Conservation (phyloP, 2,329 filamentous ascomycete species). For the Westerdykella ornata region DNA sequence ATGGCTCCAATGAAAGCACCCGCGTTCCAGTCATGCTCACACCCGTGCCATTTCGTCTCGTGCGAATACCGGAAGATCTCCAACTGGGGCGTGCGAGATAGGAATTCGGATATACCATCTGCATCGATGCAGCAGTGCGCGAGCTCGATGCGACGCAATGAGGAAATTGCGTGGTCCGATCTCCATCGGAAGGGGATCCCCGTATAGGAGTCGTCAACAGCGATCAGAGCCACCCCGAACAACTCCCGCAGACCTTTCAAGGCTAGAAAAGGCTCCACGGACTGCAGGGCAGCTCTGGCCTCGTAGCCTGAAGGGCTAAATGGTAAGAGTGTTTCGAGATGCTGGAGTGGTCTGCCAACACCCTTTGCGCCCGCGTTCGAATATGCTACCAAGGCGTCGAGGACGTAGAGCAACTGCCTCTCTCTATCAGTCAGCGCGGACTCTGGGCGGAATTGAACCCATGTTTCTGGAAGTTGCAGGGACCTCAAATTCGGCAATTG, state of each 20-base stretch:
- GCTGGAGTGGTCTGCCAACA: too few species aligned
- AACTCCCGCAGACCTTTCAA: conserved; percentile 23
- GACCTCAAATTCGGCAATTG: conserved; percentile 27
- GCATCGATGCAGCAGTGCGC: conserved; percentile 30
- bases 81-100: conserved; percentile 22
- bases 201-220: conserved; percentile 27
- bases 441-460: neutral
- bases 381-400: neutral
- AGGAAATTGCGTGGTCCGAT: conserved; percentile 5
- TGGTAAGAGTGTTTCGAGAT: conserved; percentile 24
- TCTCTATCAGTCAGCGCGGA: neutral
- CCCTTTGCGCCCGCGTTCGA: neutral
- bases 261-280: conserved; percentile 23
- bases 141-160: conserved; percentile 25
- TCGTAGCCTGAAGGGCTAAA: conserved; percentile 29
- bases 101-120: conserved; percentile 17
- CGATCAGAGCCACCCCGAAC: conserved; percentile 27
- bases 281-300: conserved; percentile 21
- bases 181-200: conserved; percentile 26
- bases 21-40: conserved; percentile 30
- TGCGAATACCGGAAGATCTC: conserved; percentile 30
- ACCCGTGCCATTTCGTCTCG: conserved; percentile 29
- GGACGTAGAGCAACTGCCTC: neutral
- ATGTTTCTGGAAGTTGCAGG: conserved; percentile 16
- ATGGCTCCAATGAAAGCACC: conserved; percentile 25